Conservation (phyloP, 148 eudicot species). For the Dysphania ambrosioides region DNA sequence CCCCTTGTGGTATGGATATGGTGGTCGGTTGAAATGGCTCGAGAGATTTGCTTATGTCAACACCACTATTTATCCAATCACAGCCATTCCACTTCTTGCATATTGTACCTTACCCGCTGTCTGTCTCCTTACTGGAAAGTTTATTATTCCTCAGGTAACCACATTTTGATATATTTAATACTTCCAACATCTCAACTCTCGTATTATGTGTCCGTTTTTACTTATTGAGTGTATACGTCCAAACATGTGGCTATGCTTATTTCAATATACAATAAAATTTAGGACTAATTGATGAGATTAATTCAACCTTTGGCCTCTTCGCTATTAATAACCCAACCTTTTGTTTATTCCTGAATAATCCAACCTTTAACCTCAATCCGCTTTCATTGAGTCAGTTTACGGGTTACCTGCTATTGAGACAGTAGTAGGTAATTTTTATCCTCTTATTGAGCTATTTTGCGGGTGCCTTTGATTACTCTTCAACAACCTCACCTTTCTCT, state of each 20-base stretch:
- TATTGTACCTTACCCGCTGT: constrained; percentile 72
- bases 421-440: no score
- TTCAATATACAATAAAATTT: neutral
- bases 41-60: constrained; percentile 70
- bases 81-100: constrained; percentile 59
- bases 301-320: no score
- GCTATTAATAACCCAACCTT: no score
- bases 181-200: neutral
- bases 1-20: constrained; percentile 72
- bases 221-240: neutral
- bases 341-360: no score
- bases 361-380: no score
- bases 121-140: constrained; percentile 70
- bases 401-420: no score
- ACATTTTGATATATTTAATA: neutral
- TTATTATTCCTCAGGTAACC: constrained; percentile 66
- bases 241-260: neutral
- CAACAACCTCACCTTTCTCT: no score
- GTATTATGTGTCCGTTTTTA: neutral
- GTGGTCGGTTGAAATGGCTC: constrained; percentile 54
- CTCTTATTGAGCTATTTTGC: no score
- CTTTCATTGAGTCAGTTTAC: no score
- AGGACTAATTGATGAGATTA: no score
- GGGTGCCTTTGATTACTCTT: no score
- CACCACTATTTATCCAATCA: constrained; percentile 66